phyloP scores from a whole-genome alignment of 768 basidiomycete genomes.

The Strobilomyces echinocephalus region DNA sequence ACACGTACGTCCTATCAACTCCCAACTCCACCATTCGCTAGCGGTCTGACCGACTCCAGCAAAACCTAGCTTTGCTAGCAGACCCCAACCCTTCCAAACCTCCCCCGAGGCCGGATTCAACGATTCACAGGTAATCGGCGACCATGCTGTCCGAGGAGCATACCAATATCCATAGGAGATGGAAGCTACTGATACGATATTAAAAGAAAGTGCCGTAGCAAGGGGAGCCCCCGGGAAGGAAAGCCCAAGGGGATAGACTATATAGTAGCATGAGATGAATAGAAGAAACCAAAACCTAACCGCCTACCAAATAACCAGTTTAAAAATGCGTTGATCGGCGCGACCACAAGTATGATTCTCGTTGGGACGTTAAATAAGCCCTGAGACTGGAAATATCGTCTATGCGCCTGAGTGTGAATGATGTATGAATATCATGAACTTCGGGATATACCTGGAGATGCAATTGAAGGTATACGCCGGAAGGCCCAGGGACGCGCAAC shows the following conservation, averaged over 20 bases:
- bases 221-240: constrained; percentile 93
- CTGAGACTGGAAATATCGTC: constrained; percentile 26
- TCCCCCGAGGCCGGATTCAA: constrained; percentile 50
- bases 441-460: constrained; percentile 41
- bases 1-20: constrained; percentile 54
- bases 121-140: constrained; percentile 30
- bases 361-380: constrained; percentile 77
- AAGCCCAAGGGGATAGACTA: constrained; percentile 54
- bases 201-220: constrained; percentile 84
- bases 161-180: constrained; percentile 60
- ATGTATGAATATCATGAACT: not conserved
- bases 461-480: constrained; percentile 65
- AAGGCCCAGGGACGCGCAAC: constrained; percentile 71
- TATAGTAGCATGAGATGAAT: not conserved
- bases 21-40: constrained; percentile 98
- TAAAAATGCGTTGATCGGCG: constrained; percentile 78
- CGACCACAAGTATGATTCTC: constrained; percentile 72
- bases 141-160: constrained; percentile 74
- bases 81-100: constrained; percentile 62
- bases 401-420: constrained; percentile 8
- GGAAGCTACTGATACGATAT: constrained; percentile 66
- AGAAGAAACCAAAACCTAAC: not conserved
- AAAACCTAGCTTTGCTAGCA: constrained; percentile 70
- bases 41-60: constrained; percentile 81
- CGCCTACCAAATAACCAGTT: constrained; percentile 80